Percentiles rank a stretch among this genome's conserved stretches.
Conservation (phyloP, 192 early-diverging fungal genomes). For the Gaertneriomyces sp. region DNA sequence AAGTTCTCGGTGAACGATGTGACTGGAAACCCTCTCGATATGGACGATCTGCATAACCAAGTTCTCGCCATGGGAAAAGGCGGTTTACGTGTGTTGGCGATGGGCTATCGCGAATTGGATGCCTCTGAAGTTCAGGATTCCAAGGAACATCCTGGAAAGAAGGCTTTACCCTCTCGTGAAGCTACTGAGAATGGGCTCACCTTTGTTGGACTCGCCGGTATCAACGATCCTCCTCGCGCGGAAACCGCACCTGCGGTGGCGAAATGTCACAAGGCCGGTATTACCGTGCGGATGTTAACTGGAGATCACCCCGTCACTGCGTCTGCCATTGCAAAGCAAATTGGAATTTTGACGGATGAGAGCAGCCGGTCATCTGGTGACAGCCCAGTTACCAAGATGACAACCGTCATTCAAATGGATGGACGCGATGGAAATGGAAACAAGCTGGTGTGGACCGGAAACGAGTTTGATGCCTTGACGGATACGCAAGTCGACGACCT, state of each 20-base stretch:
- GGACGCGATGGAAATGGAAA: not conserved
- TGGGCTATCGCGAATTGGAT: slow-evolving; percentile 18
- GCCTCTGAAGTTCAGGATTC: no score
- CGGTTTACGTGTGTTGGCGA: slow-evolving; percentile 69
- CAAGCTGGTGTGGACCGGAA: slow-evolving; percentile 18
- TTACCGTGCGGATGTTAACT: slow-evolving; percentile 83
- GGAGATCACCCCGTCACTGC: slow-evolving; percentile 78
- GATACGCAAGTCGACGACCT: slow-evolving; percentile 35
- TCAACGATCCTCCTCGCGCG: slow-evolving; percentile 79
- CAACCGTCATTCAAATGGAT: slow-evolving; percentile 1
- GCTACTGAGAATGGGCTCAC: slow-evolving; percentile 41
- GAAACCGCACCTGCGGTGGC: slow-evolving; percentile 65
- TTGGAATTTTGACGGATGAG: slow-evolving; percentile 62
- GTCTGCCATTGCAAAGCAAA: slow-evolving; percentile 68
- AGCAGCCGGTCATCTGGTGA: not conserved
- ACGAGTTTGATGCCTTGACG: slow-evolving; percentile 34
- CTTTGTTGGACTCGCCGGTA: slow-evolving; percentile 76
- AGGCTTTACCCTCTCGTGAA: slow-evolving; percentile 33
- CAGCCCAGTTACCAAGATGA: not conserved
- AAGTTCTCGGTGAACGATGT: not conserved
- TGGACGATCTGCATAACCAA: slow-evolving; percentile 32
- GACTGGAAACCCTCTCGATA: not conserved
- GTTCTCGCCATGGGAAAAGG: slow-evolving; percentile 56
- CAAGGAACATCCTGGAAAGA: slow-evolving; percentile 15
- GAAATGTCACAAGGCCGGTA: slow-evolving; percentile 67